phyloP scores from a whole-genome alignment of 257 asterid genomes.

The Przewalskia tangutica region DNA sequence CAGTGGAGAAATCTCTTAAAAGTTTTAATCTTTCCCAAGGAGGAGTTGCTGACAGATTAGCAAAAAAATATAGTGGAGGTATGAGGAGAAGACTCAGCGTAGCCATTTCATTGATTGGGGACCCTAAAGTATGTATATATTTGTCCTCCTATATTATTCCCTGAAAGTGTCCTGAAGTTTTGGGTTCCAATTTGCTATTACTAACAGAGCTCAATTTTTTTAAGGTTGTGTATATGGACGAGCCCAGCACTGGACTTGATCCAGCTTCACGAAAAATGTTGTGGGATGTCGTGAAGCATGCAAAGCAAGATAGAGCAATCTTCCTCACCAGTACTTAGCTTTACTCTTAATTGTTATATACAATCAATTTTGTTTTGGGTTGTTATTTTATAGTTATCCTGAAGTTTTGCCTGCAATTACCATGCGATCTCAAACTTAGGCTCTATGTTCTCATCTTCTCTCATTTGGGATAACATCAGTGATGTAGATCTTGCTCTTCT shows the following conservation, averaged over 20 bases:
- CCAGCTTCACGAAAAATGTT: slow-evolving; percentile 18
- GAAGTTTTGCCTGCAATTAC: background rate
- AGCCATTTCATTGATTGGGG: slow-evolving; percentile 34
- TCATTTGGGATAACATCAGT: background rate
- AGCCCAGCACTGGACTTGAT: slow-evolving; percentile 25
- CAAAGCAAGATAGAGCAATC: slow-evolving; percentile 16
- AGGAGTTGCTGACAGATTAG: slow-evolving; percentile 84
- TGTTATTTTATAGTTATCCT: background rate
- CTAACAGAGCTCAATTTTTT: background rate
- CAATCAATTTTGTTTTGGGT: background rate
- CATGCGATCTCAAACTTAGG: background rate
- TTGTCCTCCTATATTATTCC: background rate
- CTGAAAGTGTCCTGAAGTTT: background rate
- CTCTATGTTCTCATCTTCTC: background rate
- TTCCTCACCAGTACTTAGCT: slow-evolving; percentile 12
- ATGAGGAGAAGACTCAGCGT: slow-evolving; percentile 34
- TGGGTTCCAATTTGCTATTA: background rate
- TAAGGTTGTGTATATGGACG: slow-evolving; percentile 21
- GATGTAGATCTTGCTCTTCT: background rate
- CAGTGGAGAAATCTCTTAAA: slow-evolving; percentile 85
- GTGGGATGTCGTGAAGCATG: slow-evolving; percentile 16
- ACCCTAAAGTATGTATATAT: slow-evolving; percentile 18
- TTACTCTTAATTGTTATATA: background rate
- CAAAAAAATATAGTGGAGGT: slow-evolving; percentile 53
- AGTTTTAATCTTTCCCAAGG: slow-evolving; percentile 83